Conservation (phyloP, 352 stramenopile genomes). For the Phytophthora palmivora region DNA sequence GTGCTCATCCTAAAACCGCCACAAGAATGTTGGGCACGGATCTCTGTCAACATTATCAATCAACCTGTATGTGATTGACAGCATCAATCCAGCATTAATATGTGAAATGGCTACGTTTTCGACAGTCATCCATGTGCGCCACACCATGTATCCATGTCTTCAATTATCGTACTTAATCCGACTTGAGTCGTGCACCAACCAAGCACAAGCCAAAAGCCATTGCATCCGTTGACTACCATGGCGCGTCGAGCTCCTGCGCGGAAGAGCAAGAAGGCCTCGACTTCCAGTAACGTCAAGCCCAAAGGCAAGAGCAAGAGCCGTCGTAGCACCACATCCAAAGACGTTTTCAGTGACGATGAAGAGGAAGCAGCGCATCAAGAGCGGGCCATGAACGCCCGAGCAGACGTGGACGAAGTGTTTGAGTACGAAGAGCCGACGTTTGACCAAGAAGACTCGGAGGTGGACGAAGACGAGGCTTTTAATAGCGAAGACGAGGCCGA, state of each 20-base stretch:
- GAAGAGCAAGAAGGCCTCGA: conserved; percentile 20
- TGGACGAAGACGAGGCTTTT: conserved; percentile 95
- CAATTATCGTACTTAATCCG: conserved; percentile 19
- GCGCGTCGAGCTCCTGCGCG: conserved; percentile 27
- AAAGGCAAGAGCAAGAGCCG: background rate
- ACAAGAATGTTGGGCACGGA: too few species aligned
- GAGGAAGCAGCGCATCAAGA: conserved; percentile 65
- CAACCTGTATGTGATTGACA: too few species aligned
- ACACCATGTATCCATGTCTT: conserved; percentile 17
- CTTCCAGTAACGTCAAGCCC: background rate
- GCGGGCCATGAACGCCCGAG: conserved; percentile 61
- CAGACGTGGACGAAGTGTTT: conserved; percentile 85
- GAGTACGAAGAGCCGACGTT: conserved; percentile 82
- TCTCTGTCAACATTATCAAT: too few species aligned
- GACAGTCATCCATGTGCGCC: too few species aligned
- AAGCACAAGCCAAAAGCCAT: conserved; percentile 22
- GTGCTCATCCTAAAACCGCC: too few species aligned
- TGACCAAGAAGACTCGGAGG: conserved; percentile 92
- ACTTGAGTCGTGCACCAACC: conserved; percentile 9
- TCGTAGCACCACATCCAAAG: conserved; percentile 21
- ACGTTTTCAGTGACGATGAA: conserved; percentile 88
- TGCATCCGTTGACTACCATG: conserved; percentile 20
- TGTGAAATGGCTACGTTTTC: too few species aligned
- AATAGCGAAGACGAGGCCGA: conserved; percentile 93
- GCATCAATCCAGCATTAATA: too few species aligned